Base-by-base conservation (phyloP, 768 basidiomycete genomes). In the Boletus fagicola region DNA sequence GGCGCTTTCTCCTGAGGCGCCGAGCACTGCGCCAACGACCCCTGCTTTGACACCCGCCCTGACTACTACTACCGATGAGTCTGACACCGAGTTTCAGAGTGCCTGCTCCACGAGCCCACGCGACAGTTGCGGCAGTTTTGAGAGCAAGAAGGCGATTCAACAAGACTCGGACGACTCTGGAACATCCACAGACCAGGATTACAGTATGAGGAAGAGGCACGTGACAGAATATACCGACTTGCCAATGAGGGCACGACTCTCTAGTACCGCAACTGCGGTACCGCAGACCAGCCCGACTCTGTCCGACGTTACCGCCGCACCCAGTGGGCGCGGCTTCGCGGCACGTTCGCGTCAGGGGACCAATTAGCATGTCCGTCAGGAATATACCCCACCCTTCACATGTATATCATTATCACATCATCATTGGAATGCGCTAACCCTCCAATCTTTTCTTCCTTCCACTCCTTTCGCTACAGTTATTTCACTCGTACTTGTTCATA, bases 1-100 rank as follows among this genome's bases (percentile, higher is more conserved):
- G 22, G 68, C 70, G 5, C 64, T 68, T 30, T 60, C 68, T 20
- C 65, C 72, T 13, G 60, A 57, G 9, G 58, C 60, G 36, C 52
- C 54, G 24, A 59, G 62, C 22, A 68, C 73, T 7, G 61, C 60
- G 15, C 72, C 76, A 7, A 70, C 69, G 56, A 77, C 74, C 11
- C 76, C 75, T 40, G 68, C 72, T 28, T 62, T 75, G 57, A 69
- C 75, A 0, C 65, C 69, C 2, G 61, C 68, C 24, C 65, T 73
- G 38, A 68, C 72, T 28, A 74, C 72, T 28, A 73, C 80, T 33
- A 83, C 87, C 9, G 88, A 90, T 57, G 89, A 90, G 62, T 90
- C 88, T 22, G 89, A 91, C 64, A 87, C 87, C 28, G 91, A 93
- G 65, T 93, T 92, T 70, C 90, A 92, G 73, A 92, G 90, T 61